A percentile compares a stretch with the other conserved stretches of the same genome.
phyloP scores from a whole-genome alignment of 2,329 filamentous ascomycete genomes.

The Nakataea oryzae region DNA sequence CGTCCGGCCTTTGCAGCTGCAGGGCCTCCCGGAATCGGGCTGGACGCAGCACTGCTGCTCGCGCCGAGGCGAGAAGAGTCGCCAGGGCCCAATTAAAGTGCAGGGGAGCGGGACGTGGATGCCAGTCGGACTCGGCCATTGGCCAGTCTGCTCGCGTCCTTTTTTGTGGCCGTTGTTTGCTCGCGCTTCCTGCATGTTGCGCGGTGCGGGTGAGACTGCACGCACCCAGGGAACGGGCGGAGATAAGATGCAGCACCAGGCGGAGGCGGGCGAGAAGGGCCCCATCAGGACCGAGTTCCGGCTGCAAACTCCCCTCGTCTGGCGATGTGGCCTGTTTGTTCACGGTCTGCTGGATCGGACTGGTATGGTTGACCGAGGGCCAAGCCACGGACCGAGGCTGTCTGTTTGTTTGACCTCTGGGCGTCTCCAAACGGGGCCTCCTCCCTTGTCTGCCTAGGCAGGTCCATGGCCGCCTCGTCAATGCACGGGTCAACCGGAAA shows the following conservation, averaged over 20 bases:
- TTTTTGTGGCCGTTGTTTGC: background rate
- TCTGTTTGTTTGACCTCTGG: too few relatives aligned
- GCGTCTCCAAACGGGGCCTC: too few relatives aligned
- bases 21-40: background rate
- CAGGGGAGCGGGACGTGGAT: background rate
- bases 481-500: too few relatives aligned
- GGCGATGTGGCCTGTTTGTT: too few relatives aligned
- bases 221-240: background rate
- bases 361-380: too few relatives aligned
- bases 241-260: too few relatives aligned
- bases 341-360: too few relatives aligned
- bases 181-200: background rate
- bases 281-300: too few relatives aligned
- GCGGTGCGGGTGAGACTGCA: conserved; percentile 2
- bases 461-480: too few relatives aligned
- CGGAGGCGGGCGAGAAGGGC: too few relatives aligned
- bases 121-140: background rate
- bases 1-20: background rate
- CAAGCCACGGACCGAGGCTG: too few relatives aligned
- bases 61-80: background rate
- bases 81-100: background rate
- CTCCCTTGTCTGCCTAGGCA: too few relatives aligned
- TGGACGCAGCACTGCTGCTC: background rate
- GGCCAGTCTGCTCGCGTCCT: background rate
- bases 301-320: background rate